Evolutionary conservation across 257 asterid species (phyloP), one percentile per base, ranked within the genome.

Genomic region (Mitragyna speciosa): DNA sequence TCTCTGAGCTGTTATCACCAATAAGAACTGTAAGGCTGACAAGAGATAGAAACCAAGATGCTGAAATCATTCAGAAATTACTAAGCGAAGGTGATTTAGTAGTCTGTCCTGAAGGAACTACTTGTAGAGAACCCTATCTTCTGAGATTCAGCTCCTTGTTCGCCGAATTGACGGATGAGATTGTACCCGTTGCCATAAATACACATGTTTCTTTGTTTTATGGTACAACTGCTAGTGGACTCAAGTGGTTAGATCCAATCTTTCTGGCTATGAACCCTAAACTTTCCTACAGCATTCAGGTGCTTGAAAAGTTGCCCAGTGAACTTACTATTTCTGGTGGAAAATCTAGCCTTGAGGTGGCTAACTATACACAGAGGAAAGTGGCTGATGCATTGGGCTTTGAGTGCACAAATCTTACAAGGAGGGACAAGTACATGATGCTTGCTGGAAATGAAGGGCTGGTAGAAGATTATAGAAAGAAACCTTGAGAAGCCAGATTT

Each of bases 341-440:
- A 81, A 95, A 85, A 22, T 80, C 96, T 2, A 82, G 96, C 73
- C 83, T 82, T 22, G 97, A 92, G 58, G 98, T 95, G 78, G 99
- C 99, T n/a, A 95, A 95, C 36, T 84, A 90, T n/a, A 86, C 92
- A 58, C 99, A 95, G 87, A 89, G 76, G 41, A 76, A 88, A 36
- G 30, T 95, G 77, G 98, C 81, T 0, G 81, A 79, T 47, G 99
- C 97, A 6, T 83, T 95, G 85, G 99, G 99, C 20, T 95, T 95
- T 78, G 91, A 92, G 79, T 93, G 98, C 82, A 95, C 99, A 0
- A 71, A 26, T 67, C 71, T 92, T 28, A 95, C 99, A 14, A 93
- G 99, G 73, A 90, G 89, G 85, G 97, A 95, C 63, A 95, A 95
- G 96, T 95, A 95, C 79, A 81, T 93, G 90, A 95, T 93, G 94